phyloP scores from a whole-genome alignment of 192 early-diverging fungal genomes.

The Coemansia erecta region DNA sequence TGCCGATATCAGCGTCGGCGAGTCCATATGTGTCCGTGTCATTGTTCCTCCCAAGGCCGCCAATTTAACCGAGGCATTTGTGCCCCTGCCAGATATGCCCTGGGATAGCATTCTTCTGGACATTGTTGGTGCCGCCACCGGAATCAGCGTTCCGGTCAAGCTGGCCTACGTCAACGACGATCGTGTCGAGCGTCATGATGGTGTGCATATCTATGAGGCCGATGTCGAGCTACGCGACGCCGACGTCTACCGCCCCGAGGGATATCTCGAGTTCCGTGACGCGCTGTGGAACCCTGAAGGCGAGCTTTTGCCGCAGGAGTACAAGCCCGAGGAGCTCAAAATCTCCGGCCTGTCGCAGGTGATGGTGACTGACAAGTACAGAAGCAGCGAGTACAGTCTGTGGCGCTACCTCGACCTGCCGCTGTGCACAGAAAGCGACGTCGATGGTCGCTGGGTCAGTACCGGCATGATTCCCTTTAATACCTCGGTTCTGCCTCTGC shows the following conservation, averaged over 20 bases:
- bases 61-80: not conserved
- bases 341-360: constrained; percentile 13
- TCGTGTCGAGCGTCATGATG: constrained; percentile 23
- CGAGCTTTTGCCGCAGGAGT: constrained; percentile 25
- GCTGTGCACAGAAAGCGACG: constrained; percentile 32
- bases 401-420: constrained; percentile 41
- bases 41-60: constrained; percentile 30
- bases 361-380: constrained; percentile 3
- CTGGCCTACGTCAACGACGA: constrained; percentile 6
- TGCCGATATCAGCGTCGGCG: constrained; percentile 10
- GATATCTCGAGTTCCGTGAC: constrained; percentile 46
- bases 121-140: constrained; percentile 15
- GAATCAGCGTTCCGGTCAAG: constrained; percentile 24
- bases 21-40: constrained; percentile 43
- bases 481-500: constrained; percentile 7
- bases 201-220: constrained; percentile 54
- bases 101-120: constrained; percentile 50
- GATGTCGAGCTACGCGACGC: constrained; percentile 42
- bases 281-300: constrained; percentile 55
- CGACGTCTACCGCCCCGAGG: constrained; percentile 33
- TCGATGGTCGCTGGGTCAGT: constrained; percentile 51
- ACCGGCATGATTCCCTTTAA: constrained; percentile 12
- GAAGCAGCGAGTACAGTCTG: constrained; percentile 13
- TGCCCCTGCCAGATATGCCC: constrained; percentile 18
- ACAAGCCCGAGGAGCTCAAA: constrained; percentile 29